Percentiles rank a stretch among this genome's conserved stretches.
These are phyloP conservation scores for Saccharomycopsis oosterbeekiorum DNA, from an alignment of 805 yeast species.

Conservation along the genomic window DNA sequence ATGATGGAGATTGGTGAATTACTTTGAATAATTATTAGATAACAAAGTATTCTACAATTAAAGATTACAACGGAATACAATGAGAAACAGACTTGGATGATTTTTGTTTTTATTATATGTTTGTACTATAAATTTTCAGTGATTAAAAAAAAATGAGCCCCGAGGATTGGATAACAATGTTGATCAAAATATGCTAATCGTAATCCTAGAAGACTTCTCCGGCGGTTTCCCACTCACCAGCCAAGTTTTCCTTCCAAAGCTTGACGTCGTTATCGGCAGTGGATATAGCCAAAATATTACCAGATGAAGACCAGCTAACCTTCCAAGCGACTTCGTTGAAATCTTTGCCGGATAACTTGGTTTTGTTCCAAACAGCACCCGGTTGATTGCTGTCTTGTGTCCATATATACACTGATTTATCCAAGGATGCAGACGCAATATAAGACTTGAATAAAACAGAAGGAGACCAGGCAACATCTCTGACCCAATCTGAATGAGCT, in stretches of 20 bases:
- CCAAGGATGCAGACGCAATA: conserved; percentile 96
- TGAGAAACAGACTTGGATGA: no score
- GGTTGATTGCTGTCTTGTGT: conserved; percentile 57
- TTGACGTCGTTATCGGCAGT: conserved; percentile 96
- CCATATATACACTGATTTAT: conserved; percentile 92
- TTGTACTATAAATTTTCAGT: no score
- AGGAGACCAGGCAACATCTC: conserved; percentile 98
- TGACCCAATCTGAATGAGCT: conserved; percentile 97
- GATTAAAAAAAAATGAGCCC: background rate
- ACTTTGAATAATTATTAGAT: background rate
- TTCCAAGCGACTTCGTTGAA: conserved; percentile 98
- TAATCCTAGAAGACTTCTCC: conserved; percentile 52
- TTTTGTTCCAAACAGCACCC: conserved; percentile 67
- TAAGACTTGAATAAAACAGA: conserved; percentile 76
- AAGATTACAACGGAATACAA: no score
- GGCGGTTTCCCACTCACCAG: conserved; percentile 95
- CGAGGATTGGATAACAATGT: background rate
- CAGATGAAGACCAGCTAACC: conserved; percentile 94
- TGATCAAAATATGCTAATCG: background rate
- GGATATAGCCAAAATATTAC: conserved; percentile 87
- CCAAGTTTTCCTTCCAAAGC: conserved; percentile 89
- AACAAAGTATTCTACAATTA: no score
- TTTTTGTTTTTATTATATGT: no score
- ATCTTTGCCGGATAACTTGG: conserved; percentile 60
- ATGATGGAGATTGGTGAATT: no score